Conservation (phyloP, 805 yeast species). For the Deakozyma indianensis region DNA sequence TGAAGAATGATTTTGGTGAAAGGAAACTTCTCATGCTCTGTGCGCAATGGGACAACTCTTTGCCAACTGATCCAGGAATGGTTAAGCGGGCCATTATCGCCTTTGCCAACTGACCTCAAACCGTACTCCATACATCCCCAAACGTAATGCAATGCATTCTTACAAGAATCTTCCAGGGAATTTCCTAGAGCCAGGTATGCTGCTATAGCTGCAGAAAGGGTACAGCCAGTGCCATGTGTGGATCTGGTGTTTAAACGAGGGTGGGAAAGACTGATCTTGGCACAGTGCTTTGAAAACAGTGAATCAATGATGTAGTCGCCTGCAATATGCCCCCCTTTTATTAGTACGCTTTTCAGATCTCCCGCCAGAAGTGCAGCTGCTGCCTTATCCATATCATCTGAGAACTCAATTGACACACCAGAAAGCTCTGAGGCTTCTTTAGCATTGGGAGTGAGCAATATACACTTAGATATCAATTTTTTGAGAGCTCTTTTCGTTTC, state of each 20-base stretch:
- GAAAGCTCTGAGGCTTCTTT: conserved; percentile 38
- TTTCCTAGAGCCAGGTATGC: conserved; percentile 52
- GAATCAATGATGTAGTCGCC: conserved; percentile 9
- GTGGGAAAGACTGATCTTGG: conserved; percentile 43
- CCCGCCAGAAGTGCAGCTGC: conserved; percentile 19
- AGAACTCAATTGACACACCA: conserved; percentile 9
- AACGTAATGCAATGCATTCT: conserved; percentile 46
- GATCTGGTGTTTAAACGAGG: conserved; percentile 31
- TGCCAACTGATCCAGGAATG: conserved; percentile 33
- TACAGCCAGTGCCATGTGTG: conserved; percentile 88
- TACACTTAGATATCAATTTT: conserved; percentile 35
- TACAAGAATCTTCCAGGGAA: conserved; percentile 34
- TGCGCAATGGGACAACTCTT: conserved; percentile 40
- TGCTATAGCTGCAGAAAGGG: conserved; percentile 68
- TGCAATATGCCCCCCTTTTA: conserved; percentile 71
- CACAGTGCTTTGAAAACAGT: conserved; percentile 15
- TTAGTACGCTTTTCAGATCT: conserved; percentile 38
- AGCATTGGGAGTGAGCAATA: conserved; percentile 61
- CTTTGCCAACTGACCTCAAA: conserved; percentile 30
- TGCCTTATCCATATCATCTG: conserved; percentile 13
- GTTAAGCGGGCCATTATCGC: conserved; percentile 58
- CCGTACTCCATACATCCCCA: conserved; percentile 46
- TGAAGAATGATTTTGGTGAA: conserved; percentile 29
- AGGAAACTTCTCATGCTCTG: conserved; percentile 41
- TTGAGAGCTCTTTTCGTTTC: conserved; percentile 31